Percentiles rank a stretch among this genome's conserved stretches.
Conservation (phyloP, 768 basidiomycete species). For the Gloeopeniophorella convolvens region DNA sequence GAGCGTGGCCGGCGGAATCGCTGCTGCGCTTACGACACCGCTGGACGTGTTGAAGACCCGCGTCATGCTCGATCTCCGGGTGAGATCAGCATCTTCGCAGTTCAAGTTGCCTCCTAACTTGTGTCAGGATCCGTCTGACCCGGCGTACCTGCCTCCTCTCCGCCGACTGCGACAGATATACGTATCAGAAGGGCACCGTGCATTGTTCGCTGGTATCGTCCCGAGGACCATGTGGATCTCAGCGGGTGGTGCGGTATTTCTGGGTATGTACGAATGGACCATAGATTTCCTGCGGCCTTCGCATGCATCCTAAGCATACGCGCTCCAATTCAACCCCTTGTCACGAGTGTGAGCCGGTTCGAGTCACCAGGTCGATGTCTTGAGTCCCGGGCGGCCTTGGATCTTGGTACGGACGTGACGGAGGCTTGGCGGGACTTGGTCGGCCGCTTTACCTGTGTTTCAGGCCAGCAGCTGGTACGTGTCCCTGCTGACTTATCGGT, state of each 20-base stretch:
- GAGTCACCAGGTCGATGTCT: background rate
- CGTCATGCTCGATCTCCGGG: constrained; percentile 89
- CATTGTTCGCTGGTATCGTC: constrained; percentile 80
- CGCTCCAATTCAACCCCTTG: background rate
- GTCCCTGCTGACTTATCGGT: no score
- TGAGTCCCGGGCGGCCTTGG: no score
- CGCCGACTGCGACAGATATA: constrained; percentile 63
- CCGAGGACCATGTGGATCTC: constrained; percentile 97
- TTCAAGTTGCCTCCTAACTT: background rate
- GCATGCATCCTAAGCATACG: constrained; percentile 1
- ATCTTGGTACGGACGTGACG: no score
- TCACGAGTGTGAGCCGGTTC: background rate
- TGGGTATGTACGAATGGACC: constrained; percentile 89
- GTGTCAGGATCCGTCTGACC: constrained; percentile 43
- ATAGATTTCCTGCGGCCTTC: constrained; percentile 13
- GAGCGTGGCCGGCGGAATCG: constrained; percentile 83
- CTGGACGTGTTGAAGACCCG: constrained; percentile 96
- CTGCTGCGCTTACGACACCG: constrained; percentile 88
- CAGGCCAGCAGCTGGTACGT: no score
- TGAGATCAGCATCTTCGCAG: constrained; percentile 29
- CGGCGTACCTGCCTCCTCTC: constrained; percentile 47
- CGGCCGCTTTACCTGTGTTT: no score
- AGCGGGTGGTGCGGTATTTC: constrained; percentile 91
- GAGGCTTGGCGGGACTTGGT: no score
- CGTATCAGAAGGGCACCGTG: constrained; percentile 57